Conservation (phyloP, 371 early-diverging fungal species). For the Mucor lusitanicus region DNA sequence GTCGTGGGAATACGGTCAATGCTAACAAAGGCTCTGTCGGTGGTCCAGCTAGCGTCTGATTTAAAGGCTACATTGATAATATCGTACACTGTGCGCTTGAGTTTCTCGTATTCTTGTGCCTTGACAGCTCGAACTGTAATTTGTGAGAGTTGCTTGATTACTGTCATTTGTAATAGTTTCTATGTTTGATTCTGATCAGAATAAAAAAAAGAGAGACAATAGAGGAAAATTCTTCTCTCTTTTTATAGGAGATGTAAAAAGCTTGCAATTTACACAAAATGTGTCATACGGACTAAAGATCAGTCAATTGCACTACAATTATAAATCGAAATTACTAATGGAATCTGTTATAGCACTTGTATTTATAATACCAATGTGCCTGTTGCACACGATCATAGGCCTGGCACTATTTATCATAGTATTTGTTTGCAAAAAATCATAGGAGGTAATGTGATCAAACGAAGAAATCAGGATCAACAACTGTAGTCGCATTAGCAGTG, state of each 20-base stretch:
- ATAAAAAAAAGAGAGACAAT: neutral
- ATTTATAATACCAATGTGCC: neutral
- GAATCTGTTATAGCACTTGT: neutral
- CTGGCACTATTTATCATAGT: too few species aligned
- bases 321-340: neutral
- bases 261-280: neutral
- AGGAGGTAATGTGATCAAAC: too few species aligned
- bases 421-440: too few species aligned
- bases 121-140: neutral
- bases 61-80: slow-evolving; percentile 23
- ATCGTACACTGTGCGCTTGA: neutral
- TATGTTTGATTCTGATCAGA: neutral
- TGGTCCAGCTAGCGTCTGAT: slow-evolving; percentile 27
- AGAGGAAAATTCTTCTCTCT: neutral
- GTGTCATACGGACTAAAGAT: neutral
- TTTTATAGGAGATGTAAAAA: neutral
- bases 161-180: neutral
- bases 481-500: too few species aligned
- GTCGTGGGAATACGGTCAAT: slow-evolving; percentile 10
- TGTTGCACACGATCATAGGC: neutral
- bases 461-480: too few species aligned
- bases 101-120: neutral
- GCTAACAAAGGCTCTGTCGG: slow-evolving; percentile 10
- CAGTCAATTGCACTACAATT: neutral
- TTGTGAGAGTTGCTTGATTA: neutral